phyloP scores from a whole-genome alignment of 371 early-diverging fungal species.

The Rhizopus sp. region DNA sequence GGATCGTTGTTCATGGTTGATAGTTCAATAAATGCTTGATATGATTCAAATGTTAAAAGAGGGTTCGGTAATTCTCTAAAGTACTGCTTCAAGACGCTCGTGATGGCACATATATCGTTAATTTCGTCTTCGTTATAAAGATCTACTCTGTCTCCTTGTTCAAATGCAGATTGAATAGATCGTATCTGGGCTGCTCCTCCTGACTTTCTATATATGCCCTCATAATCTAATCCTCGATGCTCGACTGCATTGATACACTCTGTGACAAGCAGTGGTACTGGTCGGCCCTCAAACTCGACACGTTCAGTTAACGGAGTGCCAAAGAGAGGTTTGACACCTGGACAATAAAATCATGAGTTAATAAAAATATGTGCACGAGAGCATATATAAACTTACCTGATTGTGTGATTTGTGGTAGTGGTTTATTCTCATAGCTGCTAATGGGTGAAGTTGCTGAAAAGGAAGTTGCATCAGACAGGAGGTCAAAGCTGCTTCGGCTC shows the following conservation, averaged over 20 bases:
- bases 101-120: constrained; percentile 74
- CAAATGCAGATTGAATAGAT: constrained; percentile 60
- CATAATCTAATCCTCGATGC: constrained; percentile 70
- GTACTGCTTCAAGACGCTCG: constrained; percentile 94
- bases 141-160: constrained; percentile 52
- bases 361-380: not conserved
- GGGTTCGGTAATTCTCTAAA: constrained; percentile 93
- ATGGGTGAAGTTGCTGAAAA: not conserved
- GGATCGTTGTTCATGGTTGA: constrained; percentile 26
- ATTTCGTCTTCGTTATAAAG: constrained; percentile 55
- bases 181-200: constrained; percentile 87
- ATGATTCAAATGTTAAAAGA: constrained; percentile 79
- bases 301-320: constrained; percentile 34
- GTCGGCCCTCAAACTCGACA: constrained; percentile 31
- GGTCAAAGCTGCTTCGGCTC: constrained; percentile 23
- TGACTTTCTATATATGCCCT: constrained; percentile 94
- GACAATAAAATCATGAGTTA: constrained; percentile 1
- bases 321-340: not conserved
- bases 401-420: not conserved
- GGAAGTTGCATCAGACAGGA: not conserved
- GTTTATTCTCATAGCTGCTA: constrained; percentile 1
- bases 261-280: constrained; percentile 75
- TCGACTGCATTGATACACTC: constrained; percentile 84
- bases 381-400: constrained; percentile 6
- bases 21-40: constrained; percentile 73